Conservation (phyloP, 2,329 filamentous ascomycete species). For the Penicillium glabrum region DNA sequence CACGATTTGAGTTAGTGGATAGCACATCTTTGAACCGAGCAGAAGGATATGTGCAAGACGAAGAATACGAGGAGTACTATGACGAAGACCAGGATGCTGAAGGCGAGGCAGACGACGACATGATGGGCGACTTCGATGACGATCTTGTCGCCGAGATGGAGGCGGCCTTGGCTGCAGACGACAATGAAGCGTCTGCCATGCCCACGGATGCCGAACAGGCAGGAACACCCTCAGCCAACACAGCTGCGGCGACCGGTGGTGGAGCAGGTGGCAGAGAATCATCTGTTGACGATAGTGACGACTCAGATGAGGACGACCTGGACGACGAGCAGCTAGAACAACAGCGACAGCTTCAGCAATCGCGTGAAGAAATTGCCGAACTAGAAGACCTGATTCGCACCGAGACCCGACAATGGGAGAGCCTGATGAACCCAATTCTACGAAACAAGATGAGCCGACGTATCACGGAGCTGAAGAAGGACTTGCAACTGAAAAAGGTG, state of each 20-base stretch:
- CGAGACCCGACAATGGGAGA: slow-evolving; percentile 42
- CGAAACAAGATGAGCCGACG: slow-evolving; percentile 46
- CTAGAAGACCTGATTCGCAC: slow-evolving; percentile 40
- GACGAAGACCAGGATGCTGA: slow-evolving; percentile 52
- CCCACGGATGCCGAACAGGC: slow-evolving; percentile 27
- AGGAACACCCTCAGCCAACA: slow-evolving; percentile 34
- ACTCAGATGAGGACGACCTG: slow-evolving; percentile 38
- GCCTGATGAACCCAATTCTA: slow-evolving; percentile 40
- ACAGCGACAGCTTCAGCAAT: slow-evolving; percentile 43
- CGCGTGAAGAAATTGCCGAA: slow-evolving; percentile 46
- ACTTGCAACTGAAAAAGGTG: slow-evolving; percentile 45
- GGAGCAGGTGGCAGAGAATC: slow-evolving; percentile 28
- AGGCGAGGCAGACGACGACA: slow-evolving; percentile 48
- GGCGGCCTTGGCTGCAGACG: slow-evolving; percentile 41
- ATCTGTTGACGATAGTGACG: slow-evolving; percentile 44
- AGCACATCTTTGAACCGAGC: slow-evolving; percentile 47
- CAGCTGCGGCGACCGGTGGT: slow-evolving; percentile 28
- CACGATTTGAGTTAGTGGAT: slow-evolving; percentile 66
- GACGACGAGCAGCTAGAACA: slow-evolving; percentile 46
- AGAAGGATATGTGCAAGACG: slow-evolving; percentile 43
- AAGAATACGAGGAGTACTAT: slow-evolving; percentile 49
- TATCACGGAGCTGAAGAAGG: slow-evolving; percentile 45
- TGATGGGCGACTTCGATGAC: slow-evolving; percentile 42
- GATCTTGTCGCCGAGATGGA: slow-evolving; percentile 47
- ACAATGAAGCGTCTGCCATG: slow-evolving; percentile 30